These are phyloP conservation scores for Ophioceras dolichostomum DNA, from an alignment of 2,329 filamentous ascomycete genomes.

Conservation along the genomic window DNA sequence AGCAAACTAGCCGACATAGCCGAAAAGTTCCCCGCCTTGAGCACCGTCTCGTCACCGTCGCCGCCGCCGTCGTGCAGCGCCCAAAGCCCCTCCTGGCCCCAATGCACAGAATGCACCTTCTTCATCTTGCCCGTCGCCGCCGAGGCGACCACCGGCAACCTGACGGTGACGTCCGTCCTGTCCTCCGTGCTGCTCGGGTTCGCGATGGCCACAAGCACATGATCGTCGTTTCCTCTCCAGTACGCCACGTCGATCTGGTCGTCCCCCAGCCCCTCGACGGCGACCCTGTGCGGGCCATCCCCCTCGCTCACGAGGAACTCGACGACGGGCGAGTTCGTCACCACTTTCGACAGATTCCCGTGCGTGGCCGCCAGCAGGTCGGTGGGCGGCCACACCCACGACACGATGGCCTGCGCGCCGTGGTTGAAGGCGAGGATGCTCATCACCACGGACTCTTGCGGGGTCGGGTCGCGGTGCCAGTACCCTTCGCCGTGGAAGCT, in stretches of 20 bases:
- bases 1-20: neutral
- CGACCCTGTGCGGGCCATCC: constrained; percentile 8
- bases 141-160: neutral
- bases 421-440: constrained; percentile 30
- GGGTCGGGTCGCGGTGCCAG: constrained; percentile 31
- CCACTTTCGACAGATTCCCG: constrained; percentile 23
- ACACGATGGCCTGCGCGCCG: constrained; percentile 28
- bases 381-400: constrained; percentile 32
- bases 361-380: constrained; percentile 22
- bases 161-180: constrained; percentile 10
- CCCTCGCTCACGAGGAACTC: constrained; percentile 23
- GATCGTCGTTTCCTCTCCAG: constrained; percentile 15
- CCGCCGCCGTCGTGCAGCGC: constrained; percentile 9
- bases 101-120: constrained; percentile 10
- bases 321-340: constrained; percentile 21
- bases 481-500: constrained; percentile 34
- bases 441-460: constrained; percentile 30
- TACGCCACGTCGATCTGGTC: constrained; percentile 20
- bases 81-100: constrained; percentile 13
- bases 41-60: neutral
- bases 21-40: neutral
- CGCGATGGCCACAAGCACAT: constrained; percentile 23
- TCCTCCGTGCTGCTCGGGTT: constrained; percentile 11
- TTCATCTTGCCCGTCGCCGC: too few species aligned
- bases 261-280: constrained; percentile 8